Base-by-base conservation (phyloP, 2,329 filamentous ascomycete genomes). In the Stagonosporopsis vannaccii region DNA sequence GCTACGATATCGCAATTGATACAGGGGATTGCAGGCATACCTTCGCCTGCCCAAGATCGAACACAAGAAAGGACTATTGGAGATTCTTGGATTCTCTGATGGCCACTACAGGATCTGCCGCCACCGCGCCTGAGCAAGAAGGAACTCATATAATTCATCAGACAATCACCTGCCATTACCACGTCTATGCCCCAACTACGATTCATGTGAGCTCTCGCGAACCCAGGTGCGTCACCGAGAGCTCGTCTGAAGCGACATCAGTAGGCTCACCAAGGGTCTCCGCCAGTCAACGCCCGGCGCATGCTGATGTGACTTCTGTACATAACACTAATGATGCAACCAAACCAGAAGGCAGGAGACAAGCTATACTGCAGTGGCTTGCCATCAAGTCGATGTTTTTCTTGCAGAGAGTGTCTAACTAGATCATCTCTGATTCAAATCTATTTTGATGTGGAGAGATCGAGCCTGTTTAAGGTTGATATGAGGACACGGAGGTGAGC, bases 401-500 rank as follows among this genome's bases (percentile, higher is more conserved):
- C 9, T 35, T 63, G n/a, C 19, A 48, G 37, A 51, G 35, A 9
- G n/a, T 54, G 7, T 46, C 50, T 8, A 30, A 37, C 15, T 35
- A 20, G 39, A 8, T 41, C 1, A 11, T 30, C 13, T 17, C 11
- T 36, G 19, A 23, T 22, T 8, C 28, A 35, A 15, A 8, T 23
- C 39, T 8, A 7, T 19, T 5, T n/a, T 46, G 41, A 13, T 17
- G 35, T 15, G 30, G 9, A 20, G 20, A 41, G 36, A 23, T 25
- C 13, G n/a, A 17, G 26, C 28, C 8, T 23, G 12, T 32, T n/a
- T 28, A n/a, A 20, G 22, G 39, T 47, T 19, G 20, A 13, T 6
- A 19, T n/a, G 15, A 20, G 8, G 41, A 30, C 6, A 19, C 67
- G 62, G 63, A 67, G 59, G 63, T 64, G 61, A 61, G 68, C 69